Percentiles rank a stretch among this genome's conserved stretches.
These are phyloP conservation scores for Taiozyma sp. DNA, from an alignment of 1,139 yeast genomes.

Conservation along the genomic window DNA sequence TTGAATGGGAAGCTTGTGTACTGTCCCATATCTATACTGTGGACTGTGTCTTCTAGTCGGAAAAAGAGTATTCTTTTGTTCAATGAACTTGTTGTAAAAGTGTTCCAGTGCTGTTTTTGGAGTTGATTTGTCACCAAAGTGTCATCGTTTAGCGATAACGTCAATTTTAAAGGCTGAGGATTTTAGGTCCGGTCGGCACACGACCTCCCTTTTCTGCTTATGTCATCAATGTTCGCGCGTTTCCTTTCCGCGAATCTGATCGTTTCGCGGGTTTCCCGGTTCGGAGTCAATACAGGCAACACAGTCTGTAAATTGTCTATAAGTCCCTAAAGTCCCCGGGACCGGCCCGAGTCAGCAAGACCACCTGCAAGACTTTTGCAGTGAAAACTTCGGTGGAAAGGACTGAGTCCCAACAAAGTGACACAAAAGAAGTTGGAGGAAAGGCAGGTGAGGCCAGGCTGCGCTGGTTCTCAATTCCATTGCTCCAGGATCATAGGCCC, in stretches of 20 bases:
- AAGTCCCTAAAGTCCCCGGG: neutral
- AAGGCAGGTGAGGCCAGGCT: neutral
- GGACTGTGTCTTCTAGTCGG: neutral
- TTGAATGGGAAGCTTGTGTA: conserved; percentile 1
- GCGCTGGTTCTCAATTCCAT: neutral
- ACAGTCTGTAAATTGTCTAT: no score
- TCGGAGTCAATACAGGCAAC: neutral
- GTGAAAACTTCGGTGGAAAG: neutral
- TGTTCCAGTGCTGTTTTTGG: neutral
- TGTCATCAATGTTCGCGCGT: neutral
- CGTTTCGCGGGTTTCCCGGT: neutral
- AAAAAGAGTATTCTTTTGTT: neutral
- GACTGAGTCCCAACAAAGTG: neutral
- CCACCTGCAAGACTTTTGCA: neutral
- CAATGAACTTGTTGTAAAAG: neutral
- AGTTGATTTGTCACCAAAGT: neutral
- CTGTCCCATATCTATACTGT: conserved; percentile 2
- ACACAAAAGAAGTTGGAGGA: neutral
- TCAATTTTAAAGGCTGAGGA: neutral
- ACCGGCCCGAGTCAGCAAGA: neutral
- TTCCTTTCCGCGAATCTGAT: neutral
- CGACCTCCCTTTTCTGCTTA: neutral
- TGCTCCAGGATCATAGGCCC: neutral
- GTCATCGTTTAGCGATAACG: neutral
- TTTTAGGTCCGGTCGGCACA: neutral